Evolutionary conservation across 2,329 filamentous ascomycete species (phyloP), one percentile per base, ranked within the genome.

Genomic region (Acephala macrosclerotiorum): DNA sequence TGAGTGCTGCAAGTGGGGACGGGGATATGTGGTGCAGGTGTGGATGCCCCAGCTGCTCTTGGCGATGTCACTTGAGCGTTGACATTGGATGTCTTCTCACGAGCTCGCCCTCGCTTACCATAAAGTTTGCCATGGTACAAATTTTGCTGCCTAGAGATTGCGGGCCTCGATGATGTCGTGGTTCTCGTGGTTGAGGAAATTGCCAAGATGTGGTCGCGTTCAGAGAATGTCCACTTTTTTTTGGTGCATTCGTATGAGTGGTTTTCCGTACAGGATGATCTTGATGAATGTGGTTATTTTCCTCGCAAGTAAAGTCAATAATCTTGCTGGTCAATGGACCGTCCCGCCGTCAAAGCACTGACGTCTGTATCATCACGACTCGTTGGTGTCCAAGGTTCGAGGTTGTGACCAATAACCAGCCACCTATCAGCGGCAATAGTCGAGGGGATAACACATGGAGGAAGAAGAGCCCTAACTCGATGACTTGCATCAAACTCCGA

Each of bases 11-110:
- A 33, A 33, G 29, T 33, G 29, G 29, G 4, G 29, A 33, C 29
- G 9, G 29, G 4, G 9, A 33, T 9, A 9, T 11, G 1, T 49
- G 45, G 20, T 22, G 45, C 45, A n/a, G 45, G n/a, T 22, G 45
- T 25, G 8, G 12, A 49, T 49, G n/a, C 25, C 20, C 45, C n/a
- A 8, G 45, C 1, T 22, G 45, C n/a, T 25, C 45, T 49, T 49
- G 45, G 45, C 45, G 45, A 49, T 49, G 45, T 49, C 45, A 49
- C 45, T 25, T 25, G 6, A 14, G 45, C 45, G 9, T 49, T 49
- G 18, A 49, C 45, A 49, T 49, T 49, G 45, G 45, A 25, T 49
- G 12, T 49, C 2, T 14, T 12, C 7, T 14, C 4, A 49, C 11
- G 5, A 25, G n/a, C 45, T 49, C 45, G 45, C n/a, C 20, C n/a